Base-by-base conservation (phyloP, 2,329 filamentous ascomycete species). In the Lachnellula occidentalis region DNA sequence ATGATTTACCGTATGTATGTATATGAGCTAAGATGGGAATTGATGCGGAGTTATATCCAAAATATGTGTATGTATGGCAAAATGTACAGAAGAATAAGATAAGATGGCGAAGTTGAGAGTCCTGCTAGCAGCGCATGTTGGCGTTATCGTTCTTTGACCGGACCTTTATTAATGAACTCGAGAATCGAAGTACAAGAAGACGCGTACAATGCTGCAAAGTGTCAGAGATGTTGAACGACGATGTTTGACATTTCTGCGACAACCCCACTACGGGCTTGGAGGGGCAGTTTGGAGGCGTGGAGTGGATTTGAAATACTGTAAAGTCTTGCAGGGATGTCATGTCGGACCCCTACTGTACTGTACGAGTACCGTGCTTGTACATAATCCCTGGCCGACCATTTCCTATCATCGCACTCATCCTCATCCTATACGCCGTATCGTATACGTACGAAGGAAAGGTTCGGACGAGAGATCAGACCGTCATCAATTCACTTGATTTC, bases 1-100 rank as follows among this genome's bases (percentile, higher is more conserved):
- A 65, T 65, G 21, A 36, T 55, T 53, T 48, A 9, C 27, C 2
- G 27, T 31, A 31, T 31, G 27, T 31, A 31, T 31, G 3, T 24
- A 39, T 31, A 45, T 34, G 11, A 15, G 41, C 43, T 21, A 11
- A 43, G 11, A 43, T 31, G 11, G 9, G 41, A 19, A 3, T 19
- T 19, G 11, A 24, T 43, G n/a, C 11, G n/a, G 6, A 1, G 8
- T 43, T 15, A 11, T 45, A 22, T 45, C 12, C 43, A 45, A 27
- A 45, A 45, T 27, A 27, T 27, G 27, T 31, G 11, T 31, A 31
- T 31, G 27, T 11, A 31, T 1, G 8, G 27, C 8, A 31, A 31
- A 11, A 31, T 3, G 27, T 31, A 31, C 27, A 31, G 27, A 22
- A 19, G 41, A 19, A 43, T 15, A 43, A 3, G 6, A 12, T n/a